These are phyloP conservation scores for Cercophora newfieldiana DNA, from an alignment of 495 filamentous ascomycete species.

Conservation along the genomic window DNA sequence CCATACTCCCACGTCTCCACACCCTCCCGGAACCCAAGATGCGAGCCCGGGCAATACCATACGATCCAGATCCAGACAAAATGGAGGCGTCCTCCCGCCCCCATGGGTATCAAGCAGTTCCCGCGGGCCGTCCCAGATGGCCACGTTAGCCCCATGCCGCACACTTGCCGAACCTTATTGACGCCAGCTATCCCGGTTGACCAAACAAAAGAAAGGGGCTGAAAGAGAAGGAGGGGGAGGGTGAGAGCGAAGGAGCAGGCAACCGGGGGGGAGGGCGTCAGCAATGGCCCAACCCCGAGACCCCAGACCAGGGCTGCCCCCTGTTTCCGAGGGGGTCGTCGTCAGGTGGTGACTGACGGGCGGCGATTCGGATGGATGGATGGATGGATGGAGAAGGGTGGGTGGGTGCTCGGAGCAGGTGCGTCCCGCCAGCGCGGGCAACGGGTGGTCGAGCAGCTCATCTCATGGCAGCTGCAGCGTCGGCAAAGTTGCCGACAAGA, in stretches of 20 bases:
- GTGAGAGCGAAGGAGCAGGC: not conserved
- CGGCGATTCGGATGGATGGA: not conserved
- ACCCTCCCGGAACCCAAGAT: constrained; percentile 11
- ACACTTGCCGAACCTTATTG: constrained; percentile 19
- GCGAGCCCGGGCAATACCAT: constrained; percentile 11
- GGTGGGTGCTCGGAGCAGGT: not conserved
- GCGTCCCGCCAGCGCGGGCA: constrained; percentile 14
- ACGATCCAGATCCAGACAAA: constrained; percentile 21
- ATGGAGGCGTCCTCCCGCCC: constrained; percentile 21
- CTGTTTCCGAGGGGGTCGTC: not conserved
- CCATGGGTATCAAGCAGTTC: constrained; percentile 31
- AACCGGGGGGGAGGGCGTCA: constrained; percentile 13
- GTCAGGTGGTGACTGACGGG: not conserved
- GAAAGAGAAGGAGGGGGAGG: constrained; percentile 2
- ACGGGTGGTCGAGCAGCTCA: constrained; percentile 25
- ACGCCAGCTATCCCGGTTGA: not conserved
- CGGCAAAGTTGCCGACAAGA: constrained; percentile 53
- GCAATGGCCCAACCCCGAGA: constrained; percentile 2
- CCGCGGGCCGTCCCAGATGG: constrained; percentile 21
- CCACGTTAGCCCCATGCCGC: constrained; percentile 23
- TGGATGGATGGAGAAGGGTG: constrained; percentile 7
- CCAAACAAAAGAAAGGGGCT: not conserved
- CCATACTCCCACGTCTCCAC: constrained; percentile 23
- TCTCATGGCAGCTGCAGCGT: constrained; percentile 45
- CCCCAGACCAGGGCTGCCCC: not conserved